Evolutionary conservation across 495 filamentous ascomycete species (phyloP), one percentile per base, ranked within the genome.

Genomic region (Aspergillus cavernicola): DNA sequence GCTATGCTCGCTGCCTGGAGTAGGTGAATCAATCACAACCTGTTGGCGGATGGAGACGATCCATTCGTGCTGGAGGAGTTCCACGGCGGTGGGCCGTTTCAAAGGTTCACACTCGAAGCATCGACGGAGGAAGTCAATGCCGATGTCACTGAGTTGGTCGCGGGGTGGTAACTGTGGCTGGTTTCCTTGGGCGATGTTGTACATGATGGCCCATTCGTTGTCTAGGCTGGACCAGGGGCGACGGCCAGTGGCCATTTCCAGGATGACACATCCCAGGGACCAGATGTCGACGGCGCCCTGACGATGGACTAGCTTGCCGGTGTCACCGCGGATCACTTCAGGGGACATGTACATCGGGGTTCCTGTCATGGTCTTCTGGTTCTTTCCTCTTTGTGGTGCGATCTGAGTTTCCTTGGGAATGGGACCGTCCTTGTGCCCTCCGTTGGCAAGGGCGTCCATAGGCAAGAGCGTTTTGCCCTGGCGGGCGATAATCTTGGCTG

Each of bases 321-420:
- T 83, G 45, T 87, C 83, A 29, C 93, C 93, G 59, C 89, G 92
- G 71, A 98, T 97, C 39, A 96, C 90, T 74, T 98, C 93, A 19
- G 93, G 93, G 13, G 95, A 97, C 93, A 98, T 98, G 76, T 98
- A 98, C 93, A 98, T 98, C 20, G 93, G 93, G 31, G 93, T 98
- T 55, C 93, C 93, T 8, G 90, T 95, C 86, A 96, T 97, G 35
- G 88, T 90, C 65, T 89, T 89, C 65, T 95, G 89, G 55, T 88
- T 76, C 58, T 89, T 88, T 36, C 60, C 60, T 22, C 74, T 63
- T 43, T 69, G 62, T 33, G 64, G 61, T 19, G 60, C 58, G 15
- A 58, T 50, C 42, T 68, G 66, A 22, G 55, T 39, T 12, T 73
- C 66, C 48, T 74, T 72, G 22, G 61, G 57, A 19, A 61, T 52